phyloP scores from a whole-genome alignment of 345 rosid species.

The Adansonia digitata region DNA sequence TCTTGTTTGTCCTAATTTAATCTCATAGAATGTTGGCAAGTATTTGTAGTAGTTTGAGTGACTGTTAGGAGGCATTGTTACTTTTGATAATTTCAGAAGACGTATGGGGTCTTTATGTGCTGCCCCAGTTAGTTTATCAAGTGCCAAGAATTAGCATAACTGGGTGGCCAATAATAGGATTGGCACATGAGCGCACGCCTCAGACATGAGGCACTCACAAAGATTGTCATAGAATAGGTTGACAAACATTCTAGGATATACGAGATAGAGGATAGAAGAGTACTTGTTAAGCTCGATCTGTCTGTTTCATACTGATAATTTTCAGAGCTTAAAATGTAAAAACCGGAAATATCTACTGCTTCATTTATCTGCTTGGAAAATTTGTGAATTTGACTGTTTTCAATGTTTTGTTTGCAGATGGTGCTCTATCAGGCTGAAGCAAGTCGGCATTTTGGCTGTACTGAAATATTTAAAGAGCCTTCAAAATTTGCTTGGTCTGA shows the following conservation, averaged over 20 bases:
- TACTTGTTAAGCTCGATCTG: not conserved
- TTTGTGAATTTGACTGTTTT: not conserved
- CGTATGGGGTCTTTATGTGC: not conserved
- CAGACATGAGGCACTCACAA: not conserved
- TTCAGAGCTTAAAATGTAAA: not conserved
- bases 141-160: not conserved
- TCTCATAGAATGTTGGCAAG: not conserved
- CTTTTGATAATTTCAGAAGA: not conserved
- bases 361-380: not conserved
- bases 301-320: not conserved
- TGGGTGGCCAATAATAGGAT: not conserved
- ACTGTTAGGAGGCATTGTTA: not conserved
- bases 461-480: conserved; percentile 93
- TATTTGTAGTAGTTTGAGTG: not conserved
- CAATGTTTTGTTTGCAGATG: conserved; percentile 55
- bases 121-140: not conserved
- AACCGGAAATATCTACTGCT: not conserved
- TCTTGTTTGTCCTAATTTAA: not conserved
- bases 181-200: not conserved
- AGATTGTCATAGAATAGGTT: not conserved
- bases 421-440: conserved; percentile 87
- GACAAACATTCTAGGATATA: not conserved
- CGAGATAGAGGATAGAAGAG: not conserved
- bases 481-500: conserved; percentile 89
- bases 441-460: conserved; percentile 83